These are phyloP conservation scores for Pseudogymnoascus sp. DNA, from an alignment of 2,329 filamentous ascomycete genomes.

Conservation along the genomic window DNA sequence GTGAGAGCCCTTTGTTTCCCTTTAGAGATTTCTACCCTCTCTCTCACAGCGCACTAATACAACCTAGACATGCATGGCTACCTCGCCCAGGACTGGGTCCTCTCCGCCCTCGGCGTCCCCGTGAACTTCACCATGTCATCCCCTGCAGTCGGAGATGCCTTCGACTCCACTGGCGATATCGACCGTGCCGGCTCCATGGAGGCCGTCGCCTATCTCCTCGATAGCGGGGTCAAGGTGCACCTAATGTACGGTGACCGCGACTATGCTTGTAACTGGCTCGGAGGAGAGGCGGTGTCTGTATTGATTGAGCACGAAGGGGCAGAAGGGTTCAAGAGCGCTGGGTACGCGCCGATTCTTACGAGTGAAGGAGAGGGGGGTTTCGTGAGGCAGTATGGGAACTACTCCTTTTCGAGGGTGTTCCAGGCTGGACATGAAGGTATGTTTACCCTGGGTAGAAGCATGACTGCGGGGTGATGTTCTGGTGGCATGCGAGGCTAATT, in stretches of 20 bases:
- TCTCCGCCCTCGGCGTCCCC: slow-evolving; percentile 52
- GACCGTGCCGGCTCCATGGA: slow-evolving; percentile 53
- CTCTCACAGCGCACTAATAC: slow-evolving; percentile 15
- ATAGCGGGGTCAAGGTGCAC: slow-evolving; percentile 57
- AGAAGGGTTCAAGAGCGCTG: slow-evolving; percentile 51
- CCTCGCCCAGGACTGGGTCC: slow-evolving; percentile 30
- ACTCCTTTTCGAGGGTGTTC: slow-evolving; percentile 59
- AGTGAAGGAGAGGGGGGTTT: slow-evolving; percentile 61
- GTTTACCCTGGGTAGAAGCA: slow-evolving; percentile 22
- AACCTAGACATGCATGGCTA: slow-evolving; percentile 10
- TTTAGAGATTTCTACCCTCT: slow-evolving; percentile 36
- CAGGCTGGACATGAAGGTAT: slow-evolving; percentile 47
- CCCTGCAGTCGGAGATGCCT: slow-evolving; percentile 38
- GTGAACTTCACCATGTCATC: slow-evolving; percentile 50
- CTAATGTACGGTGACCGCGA: slow-evolving; percentile 62
- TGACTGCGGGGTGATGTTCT: slow-evolving; percentile 38
- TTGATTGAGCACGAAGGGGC: slow-evolving; percentile 41
- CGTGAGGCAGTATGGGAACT: slow-evolving; percentile 69
- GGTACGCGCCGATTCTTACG: slow-evolving; percentile 64
- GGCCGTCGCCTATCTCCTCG: slow-evolving; percentile 52
- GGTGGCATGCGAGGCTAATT: slow-evolving; percentile 48
- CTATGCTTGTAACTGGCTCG: slow-evolving; percentile 61
- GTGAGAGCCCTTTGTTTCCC: neutral
- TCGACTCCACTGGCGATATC: slow-evolving; percentile 49
- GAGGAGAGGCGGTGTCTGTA: slow-evolving; percentile 66